Evolutionary conservation across 2,329 filamentous ascomycete genomes (phyloP).

Genomic region (Neonectria punicea): DNA sequence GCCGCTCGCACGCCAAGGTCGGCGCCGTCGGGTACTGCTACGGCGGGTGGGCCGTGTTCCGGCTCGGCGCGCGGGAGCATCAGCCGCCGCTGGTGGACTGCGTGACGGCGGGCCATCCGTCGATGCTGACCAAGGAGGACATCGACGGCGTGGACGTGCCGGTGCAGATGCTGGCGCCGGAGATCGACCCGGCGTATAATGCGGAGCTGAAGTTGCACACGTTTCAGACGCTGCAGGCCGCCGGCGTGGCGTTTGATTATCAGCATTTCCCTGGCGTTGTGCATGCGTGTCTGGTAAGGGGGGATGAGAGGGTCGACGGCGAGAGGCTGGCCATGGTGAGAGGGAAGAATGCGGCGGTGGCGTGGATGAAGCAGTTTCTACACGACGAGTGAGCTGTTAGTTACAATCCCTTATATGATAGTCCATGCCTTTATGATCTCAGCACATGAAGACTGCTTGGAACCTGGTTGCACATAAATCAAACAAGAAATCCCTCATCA

Average conservation of each 20-base stretch:
- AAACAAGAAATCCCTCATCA: too few relatives aligned
- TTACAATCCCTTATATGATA: too few relatives aligned
- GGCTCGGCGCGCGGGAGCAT: constrained; percentile 54
- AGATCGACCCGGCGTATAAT: constrained; percentile 54
- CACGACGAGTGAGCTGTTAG: not conserved
- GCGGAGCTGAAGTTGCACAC: constrained; percentile 55
- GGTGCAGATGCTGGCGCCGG: constrained; percentile 62
- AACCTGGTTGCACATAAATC: too few relatives aligned
- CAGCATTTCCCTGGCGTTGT: constrained; percentile 57
- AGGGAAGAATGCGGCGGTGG: constrained; percentile 55
- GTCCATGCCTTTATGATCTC: too few relatives aligned
- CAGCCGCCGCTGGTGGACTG: constrained; percentile 54
- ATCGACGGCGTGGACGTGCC: constrained; percentile 58
- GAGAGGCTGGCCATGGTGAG: constrained; percentile 55
- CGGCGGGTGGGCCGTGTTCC: constrained; percentile 62
- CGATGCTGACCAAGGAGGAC: constrained; percentile 55
- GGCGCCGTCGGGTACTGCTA: constrained; percentile 62
- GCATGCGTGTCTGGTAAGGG: constrained; percentile 55
- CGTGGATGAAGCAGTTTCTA: constrained; percentile 49
- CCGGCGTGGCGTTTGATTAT: constrained; percentile 55
- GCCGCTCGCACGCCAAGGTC: constrained; percentile 48
- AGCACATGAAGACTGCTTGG: too few relatives aligned
- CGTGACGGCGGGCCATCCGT: constrained; percentile 58
- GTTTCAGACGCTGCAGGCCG: constrained; percentile 49
- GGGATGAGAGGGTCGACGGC: constrained; percentile 47